Evolutionary conservation across 2,329 filamentous ascomycete genomes (phyloP).

Genomic region (Trichophyton simii): DNA sequence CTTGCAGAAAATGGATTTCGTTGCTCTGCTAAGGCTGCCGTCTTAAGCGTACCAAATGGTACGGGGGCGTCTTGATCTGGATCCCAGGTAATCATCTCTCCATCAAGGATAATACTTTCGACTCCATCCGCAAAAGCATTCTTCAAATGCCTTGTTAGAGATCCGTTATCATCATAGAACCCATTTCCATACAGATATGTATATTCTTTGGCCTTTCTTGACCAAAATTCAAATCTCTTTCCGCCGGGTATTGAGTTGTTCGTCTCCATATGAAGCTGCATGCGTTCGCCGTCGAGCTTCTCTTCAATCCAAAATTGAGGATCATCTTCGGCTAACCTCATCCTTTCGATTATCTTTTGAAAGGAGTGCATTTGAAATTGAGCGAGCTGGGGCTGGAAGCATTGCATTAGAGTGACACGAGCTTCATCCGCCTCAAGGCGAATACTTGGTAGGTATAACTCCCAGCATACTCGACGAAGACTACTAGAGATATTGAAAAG

Average conservation of each 20-base stretch:
- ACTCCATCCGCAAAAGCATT: constrained; percentile 67
- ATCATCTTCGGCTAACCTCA: constrained; percentile 56
- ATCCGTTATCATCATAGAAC: constrained; percentile 59
- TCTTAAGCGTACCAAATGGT: constrained; percentile 85
- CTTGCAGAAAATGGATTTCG: constrained; percentile 52
- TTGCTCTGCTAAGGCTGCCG: constrained; percentile 69
- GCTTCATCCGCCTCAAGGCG: constrained; percentile 63
- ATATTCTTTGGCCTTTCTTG: constrained; percentile 90
- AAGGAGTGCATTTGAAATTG: constrained; percentile 80
- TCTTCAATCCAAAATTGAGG: constrained; percentile 91
- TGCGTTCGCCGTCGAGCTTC: constrained; percentile 90
- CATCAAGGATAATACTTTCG: constrained; percentile 79
- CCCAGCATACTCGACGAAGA: constrained; percentile 85
- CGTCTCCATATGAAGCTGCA: constrained; percentile 85
- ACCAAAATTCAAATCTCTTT: constrained; percentile 75
- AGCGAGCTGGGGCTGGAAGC: constrained; percentile 90
- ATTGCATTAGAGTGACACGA: constrained; percentile 74
- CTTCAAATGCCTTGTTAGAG: constrained; percentile 67
- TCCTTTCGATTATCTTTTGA: constrained; percentile 60
- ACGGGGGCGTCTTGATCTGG: constrained; percentile 71
- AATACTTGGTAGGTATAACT: constrained; percentile 61
- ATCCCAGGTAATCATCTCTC: constrained; percentile 99
- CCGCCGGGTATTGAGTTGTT: constrained; percentile 58
- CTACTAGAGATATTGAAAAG: constrained; percentile 87
- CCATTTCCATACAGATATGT: constrained; percentile 81